Percentiles rank a stretch among this genome's conserved stretches.
Evolutionary conservation across 805 yeast species (phyloP).

Genomic region (Saccharomycopsis amapae): DNA sequence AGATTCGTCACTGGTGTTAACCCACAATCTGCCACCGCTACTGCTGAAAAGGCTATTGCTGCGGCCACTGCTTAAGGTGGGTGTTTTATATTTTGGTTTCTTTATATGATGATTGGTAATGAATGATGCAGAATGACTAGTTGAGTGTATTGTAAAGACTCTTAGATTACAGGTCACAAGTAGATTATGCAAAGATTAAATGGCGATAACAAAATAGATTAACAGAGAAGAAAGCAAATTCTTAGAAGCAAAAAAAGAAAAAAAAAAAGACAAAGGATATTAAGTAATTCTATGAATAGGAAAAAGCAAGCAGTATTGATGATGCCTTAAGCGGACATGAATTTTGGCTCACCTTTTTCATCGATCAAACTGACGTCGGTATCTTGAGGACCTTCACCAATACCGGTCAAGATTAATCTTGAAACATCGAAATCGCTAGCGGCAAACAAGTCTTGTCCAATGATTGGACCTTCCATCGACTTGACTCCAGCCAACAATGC

Average conservation of each 20-base stretch:
- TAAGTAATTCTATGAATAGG: not conserved
- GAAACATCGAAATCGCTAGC: conserved; percentile 40
- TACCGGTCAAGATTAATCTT: conserved; percentile 73
- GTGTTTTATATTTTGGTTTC: no score
- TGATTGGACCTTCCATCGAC: conserved; percentile 26
- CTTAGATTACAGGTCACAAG: no score
- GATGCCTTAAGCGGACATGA: not conserved
- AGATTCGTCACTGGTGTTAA: conserved; percentile 59
- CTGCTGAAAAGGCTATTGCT: conserved; percentile 37
- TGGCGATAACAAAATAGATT: no score
- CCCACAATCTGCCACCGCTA: conserved; percentile 48
- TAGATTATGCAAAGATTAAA: no score
- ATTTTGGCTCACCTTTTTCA: conserved; percentile 54
- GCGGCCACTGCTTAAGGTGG: no score
- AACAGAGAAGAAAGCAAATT: no score
- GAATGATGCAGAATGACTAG: no score
- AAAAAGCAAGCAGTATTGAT: not conserved
- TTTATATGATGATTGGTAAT: no score
- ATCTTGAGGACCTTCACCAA: conserved; percentile 81
- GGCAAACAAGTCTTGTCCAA: conserved; percentile 35
- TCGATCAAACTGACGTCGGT: conserved; percentile 51
- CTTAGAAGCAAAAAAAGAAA: not conserved
- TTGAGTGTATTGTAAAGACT: no score
- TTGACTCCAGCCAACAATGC: conserved; percentile 24
- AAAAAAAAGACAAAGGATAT: not conserved